phyloP scores from a whole-genome alignment of 208 protist species.

The Crithidia bombi region DNA sequence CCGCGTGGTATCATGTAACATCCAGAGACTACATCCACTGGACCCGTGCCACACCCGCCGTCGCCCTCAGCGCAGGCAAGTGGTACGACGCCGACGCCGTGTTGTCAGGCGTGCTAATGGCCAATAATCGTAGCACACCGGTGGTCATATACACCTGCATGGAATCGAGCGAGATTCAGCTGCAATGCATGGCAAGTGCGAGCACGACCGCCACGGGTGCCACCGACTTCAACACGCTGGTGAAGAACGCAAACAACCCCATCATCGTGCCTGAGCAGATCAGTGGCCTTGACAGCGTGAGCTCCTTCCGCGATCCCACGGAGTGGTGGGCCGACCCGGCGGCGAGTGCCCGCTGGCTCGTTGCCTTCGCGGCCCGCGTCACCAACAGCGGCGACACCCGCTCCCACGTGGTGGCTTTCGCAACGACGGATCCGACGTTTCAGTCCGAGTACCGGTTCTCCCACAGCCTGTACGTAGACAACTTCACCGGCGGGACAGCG shows the following conservation, averaged over 20 bases:
- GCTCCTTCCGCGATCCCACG: constrained; percentile 50
- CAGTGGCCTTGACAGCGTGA: constrained; percentile 30
- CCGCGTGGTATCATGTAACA: constrained; percentile 56
- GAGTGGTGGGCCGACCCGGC: constrained; percentile 46
- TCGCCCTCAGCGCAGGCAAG: constrained; percentile 42
- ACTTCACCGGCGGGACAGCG: constrained; percentile 17
- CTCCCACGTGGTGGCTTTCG: constrained; percentile 50
- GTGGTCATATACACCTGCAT: constrained; percentile 53
- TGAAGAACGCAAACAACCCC: constrained; percentile 40
- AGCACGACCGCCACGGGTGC: constrained; percentile 19
- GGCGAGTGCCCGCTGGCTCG: constrained; percentile 34
- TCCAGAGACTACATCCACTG: constrained; percentile 54
- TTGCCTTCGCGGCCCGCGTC: constrained; percentile 49
- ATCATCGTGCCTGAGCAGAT: constrained; percentile 37
- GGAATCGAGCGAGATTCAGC: constrained; percentile 36
- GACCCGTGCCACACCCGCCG: constrained; percentile 18
- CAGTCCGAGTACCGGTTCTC: constrained; percentile 46
- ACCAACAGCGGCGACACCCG: constrained; percentile 32
- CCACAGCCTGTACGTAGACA: constrained; percentile 42
- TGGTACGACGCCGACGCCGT: constrained; percentile 42
- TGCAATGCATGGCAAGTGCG: constrained; percentile 45
- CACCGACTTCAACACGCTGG: constrained; percentile 25
- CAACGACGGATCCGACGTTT: constrained; percentile 46
- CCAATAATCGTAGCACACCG: constrained; percentile 36
- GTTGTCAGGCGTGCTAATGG: constrained; percentile 44